Evolutionary conservation across 257 asterid genomes (phyloP), one percentile per base, ranked within the genome.

Genomic region (Fraxinus excelsior): DNA sequence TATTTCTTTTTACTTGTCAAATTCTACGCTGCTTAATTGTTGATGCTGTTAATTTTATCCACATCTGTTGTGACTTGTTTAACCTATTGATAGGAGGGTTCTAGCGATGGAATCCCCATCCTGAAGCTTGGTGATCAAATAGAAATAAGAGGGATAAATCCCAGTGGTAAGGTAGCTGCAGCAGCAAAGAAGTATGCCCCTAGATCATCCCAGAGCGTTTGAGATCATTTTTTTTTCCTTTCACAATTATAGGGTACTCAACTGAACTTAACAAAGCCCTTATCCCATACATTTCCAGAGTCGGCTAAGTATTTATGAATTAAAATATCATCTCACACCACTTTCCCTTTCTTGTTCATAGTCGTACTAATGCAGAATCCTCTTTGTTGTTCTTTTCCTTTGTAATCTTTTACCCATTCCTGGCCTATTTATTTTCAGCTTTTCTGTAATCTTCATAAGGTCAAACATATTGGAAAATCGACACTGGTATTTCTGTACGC

Each of bases 121-220:
- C 84, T 91, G 85, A 93, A 88, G 88, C 93, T 96, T 72, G 99
- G 91, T 75, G 97, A 96, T 76, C 98, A 93, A 88, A 96, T 96
- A 70, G 94, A 90, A 75, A 96, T 88, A 87, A 84, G 99, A 86
- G 99, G 99, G 88, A 84, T 96, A 75, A 87, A 87, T 82, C 98
- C 97, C 80, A 86, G 71, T 85, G 96, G 98, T 84, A 91, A 89
- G 90, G 78, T 90, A 77, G 98, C 99, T 56, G 88, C 91, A 49
- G 92, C 90, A 67, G 97, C 99, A 87, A 95, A 93, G 90, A 90
- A 89, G 99, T 95, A 91, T 93, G 96, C 89, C 77, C 77, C 85
- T 88, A 64, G 81, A 82, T 83, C 72, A 77, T 79, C 65, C 86
- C 83, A 81, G 42, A 37, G 42, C 8, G 90, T 85, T 78, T 85